A percentile compares a stretch with the other conserved stretches of the same genome.
Conservation (phyloP, 2,329 filamentous ascomycete species). For the Nectriaceae sp. region DNA sequence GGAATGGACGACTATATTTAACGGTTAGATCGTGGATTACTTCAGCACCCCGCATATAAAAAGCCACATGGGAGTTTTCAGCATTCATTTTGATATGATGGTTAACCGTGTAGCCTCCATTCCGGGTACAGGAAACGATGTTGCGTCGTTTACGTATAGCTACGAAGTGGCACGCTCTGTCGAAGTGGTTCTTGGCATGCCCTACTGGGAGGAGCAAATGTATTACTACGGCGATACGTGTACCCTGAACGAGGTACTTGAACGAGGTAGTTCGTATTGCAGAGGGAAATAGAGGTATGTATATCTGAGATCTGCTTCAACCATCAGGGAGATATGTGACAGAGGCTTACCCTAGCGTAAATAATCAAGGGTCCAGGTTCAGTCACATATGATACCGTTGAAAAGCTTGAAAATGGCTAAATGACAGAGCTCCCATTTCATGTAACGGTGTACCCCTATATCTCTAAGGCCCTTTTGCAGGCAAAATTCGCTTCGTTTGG, state of each 20-base stretch:
- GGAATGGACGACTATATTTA: conserved; percentile 39
- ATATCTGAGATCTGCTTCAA: too few species aligned
- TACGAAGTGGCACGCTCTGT: conserved; percentile 50
- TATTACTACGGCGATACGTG: conserved; percentile 40
- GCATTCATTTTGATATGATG: conserved; percentile 48
- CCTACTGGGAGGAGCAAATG: conserved; percentile 43
- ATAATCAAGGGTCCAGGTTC: too few species aligned
- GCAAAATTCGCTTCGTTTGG: too few species aligned
- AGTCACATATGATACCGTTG: too few species aligned
- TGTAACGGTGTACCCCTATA: too few species aligned
- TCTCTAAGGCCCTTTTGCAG: too few species aligned
- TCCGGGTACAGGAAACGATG: conserved; percentile 48
- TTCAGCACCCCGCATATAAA: conserved; percentile 40
- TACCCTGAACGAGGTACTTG: conserved; percentile 47
- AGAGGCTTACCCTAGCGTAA: too few species aligned
- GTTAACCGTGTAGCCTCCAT: conserved; percentile 46
- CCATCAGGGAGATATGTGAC: too few species aligned
- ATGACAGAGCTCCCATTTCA: too few species aligned
- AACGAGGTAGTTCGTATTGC: too few species aligned
- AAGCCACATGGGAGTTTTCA: conserved; percentile 39
- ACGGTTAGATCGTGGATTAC: conserved; percentile 48
- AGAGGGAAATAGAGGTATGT: too few species aligned
- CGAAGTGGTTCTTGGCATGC: conserved; percentile 38
- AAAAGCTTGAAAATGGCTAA: too few species aligned
- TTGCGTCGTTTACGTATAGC: conserved; percentile 48